Evolutionary conservation across 768 basidiomycete species (phyloP), one percentile per base, ranked within the genome.

Genomic region (Mycena albidolilacea): DNA sequence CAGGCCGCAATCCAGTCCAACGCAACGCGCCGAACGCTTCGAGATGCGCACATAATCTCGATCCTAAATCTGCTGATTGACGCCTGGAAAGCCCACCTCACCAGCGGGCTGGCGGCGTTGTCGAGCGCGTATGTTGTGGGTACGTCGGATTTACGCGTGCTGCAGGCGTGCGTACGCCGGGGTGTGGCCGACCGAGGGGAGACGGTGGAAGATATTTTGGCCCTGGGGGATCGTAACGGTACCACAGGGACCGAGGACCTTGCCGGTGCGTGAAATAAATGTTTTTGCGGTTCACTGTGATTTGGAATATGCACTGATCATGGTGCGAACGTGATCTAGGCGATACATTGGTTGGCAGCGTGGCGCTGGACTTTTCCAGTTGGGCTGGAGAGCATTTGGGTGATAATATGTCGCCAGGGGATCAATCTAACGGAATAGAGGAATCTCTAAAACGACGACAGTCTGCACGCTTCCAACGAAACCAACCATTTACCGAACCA

Each of bases 31-130:
- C 41, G 70, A 21, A 38, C 60, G 58, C 57, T 39, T 37, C 43
- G 70, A 1, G 70, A 71, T 38, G 64, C 64, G 30, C 39, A n/a
- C 15, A 35, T 52, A n/a, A 52, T 71, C 55, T 59, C 64, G n/a
- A 66, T 66, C 23, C 64, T 71, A 17, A 64, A 64, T n/a, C 19
- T n/a, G 58, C 46, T 71, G 15, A 65, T 65, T 17, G 57, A 17
- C 0, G 59, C 70, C 3, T 71, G 70, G 70, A 71, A 65, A 23
- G 61, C 37, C 1, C 70, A 71, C 23, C 3, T 65, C 1, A 11
- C 46, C 1, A 54, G 46, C 37, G 70, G 70, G 37, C 17, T 58
- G 37, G 57, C 70, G 11, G 19, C 30, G n/a, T 37, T 71, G 17
- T 71, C 44, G 6, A 66, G 50, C 23, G 70, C 64, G 0, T 58